Evolutionary conservation across 1,284 basidiomycete genomes (phyloP), one percentile per base, ranked within the genome.

Genomic region (Papiliotrema flavescens): DNA sequence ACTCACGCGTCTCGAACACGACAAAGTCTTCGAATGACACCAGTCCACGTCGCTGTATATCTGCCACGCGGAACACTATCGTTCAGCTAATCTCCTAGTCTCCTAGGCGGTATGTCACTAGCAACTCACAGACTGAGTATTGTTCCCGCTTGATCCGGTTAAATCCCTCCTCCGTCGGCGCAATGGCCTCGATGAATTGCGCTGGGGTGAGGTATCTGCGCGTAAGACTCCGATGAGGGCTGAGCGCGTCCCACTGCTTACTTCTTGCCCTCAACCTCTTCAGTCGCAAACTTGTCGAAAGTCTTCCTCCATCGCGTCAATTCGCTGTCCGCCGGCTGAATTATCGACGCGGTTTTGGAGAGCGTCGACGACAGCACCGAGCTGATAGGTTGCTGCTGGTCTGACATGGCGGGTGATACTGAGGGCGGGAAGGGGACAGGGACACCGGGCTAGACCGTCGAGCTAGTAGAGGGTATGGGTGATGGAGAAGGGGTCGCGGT

Each of bases 21-120:
- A 87, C 86, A 70, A 94, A 97, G 75, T 97, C 93, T 65, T 95
- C 90, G 85, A 90, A 95, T 45, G 90, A 90, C 45, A 97, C 84
- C 42, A 88, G 78, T 26, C 89, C 89, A 41, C 86, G 83, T 68
- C 84, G 83, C 43, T 84, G 82, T 42, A 81, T 79, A 78, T 96
- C 93, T 47, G 93, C 93, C 48, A 97, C 90, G 49, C 85, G 84
- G 80, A 96, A 97, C 57, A 97, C 76, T 76, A 55, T 39, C 15
- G 47, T 53, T 68, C 54, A 63, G 65, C 51, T 5, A 6, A 32
- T 11, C 11, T 32, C 28, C 11, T 5, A 11, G 28, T 11, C 28
- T 5, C 28, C 28, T 11, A 6, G 11, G 11, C 28, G 28, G 28
- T 32, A 6, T 5, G 28, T 32, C 28, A 32, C 28, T 11, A 32